Evolutionary conservation across 345 rosid species (phyloP).

Genomic region (Eucalyptus virginea): DNA sequence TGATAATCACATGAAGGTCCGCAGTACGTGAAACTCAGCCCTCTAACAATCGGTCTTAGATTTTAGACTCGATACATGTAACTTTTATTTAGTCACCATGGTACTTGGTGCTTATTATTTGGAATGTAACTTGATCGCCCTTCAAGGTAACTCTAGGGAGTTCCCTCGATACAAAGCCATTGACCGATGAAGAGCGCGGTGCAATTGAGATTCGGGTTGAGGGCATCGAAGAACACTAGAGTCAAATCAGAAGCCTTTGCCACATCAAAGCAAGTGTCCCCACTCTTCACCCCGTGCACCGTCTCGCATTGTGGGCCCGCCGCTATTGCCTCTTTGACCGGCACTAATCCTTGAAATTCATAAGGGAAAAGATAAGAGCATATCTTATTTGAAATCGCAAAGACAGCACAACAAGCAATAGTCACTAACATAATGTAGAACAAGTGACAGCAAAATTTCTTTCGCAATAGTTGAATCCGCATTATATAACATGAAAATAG

Average conservation of each 20-base stretch:
- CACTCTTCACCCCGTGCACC: background rate
- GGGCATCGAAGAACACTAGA: background rate
- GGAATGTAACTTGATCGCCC: background rate
- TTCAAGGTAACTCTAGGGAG: background rate
- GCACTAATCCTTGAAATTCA: background rate
- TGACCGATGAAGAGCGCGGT: background rate
- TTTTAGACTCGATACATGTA: background rate
- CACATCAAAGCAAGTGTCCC: background rate
- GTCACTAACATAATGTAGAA: background rate
- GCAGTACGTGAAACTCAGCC: background rate
- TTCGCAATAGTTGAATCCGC: accelerated
- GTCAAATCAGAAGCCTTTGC: background rate
- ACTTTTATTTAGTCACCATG: background rate
- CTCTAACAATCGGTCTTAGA: background rate
- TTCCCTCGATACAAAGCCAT: background rate
- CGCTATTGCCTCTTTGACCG: accelerated
- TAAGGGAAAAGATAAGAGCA: background rate
- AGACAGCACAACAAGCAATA: background rate
- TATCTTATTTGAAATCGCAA: background rate
- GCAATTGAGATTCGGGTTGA: background rate
- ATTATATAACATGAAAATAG: accelerated
- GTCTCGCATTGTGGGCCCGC: background rate
- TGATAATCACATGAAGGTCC: background rate
- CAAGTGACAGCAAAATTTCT: background rate
- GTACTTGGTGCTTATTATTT: background rate